A percentile compares a stretch with the other conserved stretches of the same genome.
phyloP scores from a whole-genome alignment of 768 basidiomycete genomes.

The Piloderma croceum region DNA sequence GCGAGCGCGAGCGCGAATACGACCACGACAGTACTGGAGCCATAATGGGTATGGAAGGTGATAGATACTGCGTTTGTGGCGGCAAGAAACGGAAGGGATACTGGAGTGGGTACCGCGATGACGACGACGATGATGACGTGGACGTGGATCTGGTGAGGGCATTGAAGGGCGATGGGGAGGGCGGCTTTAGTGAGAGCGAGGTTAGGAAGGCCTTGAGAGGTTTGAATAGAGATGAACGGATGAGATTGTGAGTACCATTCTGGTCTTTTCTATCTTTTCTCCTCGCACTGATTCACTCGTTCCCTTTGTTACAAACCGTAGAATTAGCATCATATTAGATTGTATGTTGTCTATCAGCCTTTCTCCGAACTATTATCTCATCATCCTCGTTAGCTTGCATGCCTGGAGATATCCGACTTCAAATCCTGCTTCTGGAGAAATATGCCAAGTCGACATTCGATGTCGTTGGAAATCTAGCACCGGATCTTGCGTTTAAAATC shows the following conservation, averaged over 20 bases:
- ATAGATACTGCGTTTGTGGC: slow-evolving; percentile 47
- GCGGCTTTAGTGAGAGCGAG: slow-evolving; percentile 66
- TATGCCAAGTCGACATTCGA: slow-evolving; percentile 81
- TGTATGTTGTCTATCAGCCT: slow-evolving; percentile 29
- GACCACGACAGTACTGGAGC: background rate
- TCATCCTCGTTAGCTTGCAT: slow-evolving; percentile 49
- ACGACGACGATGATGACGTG: slow-evolving; percentile 34
- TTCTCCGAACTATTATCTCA: slow-evolving; percentile 1
- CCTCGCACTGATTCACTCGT: background rate
- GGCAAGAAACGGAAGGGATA: slow-evolving; percentile 59
- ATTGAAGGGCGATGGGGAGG: slow-evolving; percentile 40
- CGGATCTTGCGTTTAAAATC: slow-evolving; percentile 58
- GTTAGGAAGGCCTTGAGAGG: slow-evolving; percentile 60
- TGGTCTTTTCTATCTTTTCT: slow-evolving; percentile 1
- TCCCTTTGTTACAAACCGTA: slow-evolving; percentile 13
- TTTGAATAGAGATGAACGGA: slow-evolving; percentile 60
- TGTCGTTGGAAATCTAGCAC: slow-evolving; percentile 66
- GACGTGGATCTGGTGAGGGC: slow-evolving; percentile 46
- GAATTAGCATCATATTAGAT: slow-evolving; percentile 59
- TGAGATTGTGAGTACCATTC: slow-evolving; percentile 65
- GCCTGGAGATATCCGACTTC: slow-evolving; percentile 80
- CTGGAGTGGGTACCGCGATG: slow-evolving; percentile 64
- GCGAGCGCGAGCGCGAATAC: slow-evolving; percentile 18
- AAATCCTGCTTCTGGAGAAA: slow-evolving; percentile 80
- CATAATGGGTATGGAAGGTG: slow-evolving; percentile 7